Conservation (phyloP, 345 rosid genomes). For the Dovyalis caffra region DNA sequence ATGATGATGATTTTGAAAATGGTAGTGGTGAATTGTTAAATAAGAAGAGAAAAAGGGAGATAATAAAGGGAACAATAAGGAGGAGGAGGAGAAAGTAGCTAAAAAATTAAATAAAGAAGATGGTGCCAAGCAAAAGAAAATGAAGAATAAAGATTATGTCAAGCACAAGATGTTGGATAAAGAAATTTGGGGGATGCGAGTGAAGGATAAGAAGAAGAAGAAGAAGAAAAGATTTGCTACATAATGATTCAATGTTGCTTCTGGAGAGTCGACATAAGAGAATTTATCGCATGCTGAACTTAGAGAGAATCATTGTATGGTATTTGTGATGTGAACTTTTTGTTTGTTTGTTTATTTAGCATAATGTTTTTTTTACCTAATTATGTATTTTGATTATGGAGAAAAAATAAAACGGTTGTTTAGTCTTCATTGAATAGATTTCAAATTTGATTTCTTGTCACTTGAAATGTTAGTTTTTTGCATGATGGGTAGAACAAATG, state of each 20-base stretch:
- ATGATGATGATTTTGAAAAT: conserved; percentile 5
- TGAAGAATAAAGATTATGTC: not conserved
- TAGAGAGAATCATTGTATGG: not conserved
- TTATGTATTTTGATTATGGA: not conserved
- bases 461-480: not conserved
- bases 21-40: conserved; percentile 19
- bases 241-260: not conserved
- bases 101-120: conserved; percentile 5
- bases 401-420: not conserved
- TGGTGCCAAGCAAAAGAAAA: conserved; percentile 1
- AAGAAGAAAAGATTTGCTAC: conserved; percentile 2
- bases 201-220: not conserved
- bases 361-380: not conserved
- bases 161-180: conserved; percentile 7
- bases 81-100: conserved; percentile 15
- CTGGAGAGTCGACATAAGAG: not conserved
- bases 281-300: not conserved
- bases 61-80: conserved; percentile 8
- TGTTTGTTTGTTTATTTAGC: not conserved
- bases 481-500: not conserved
- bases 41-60: conserved; percentile 31
- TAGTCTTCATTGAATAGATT: not conserved
- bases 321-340: not conserved
- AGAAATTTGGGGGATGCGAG: not conserved
- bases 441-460: not conserved